These are phyloP conservation scores for Zostera marina DNA, from an alignment of 116 monocot genomes.

Conservation along the genomic window DNA sequence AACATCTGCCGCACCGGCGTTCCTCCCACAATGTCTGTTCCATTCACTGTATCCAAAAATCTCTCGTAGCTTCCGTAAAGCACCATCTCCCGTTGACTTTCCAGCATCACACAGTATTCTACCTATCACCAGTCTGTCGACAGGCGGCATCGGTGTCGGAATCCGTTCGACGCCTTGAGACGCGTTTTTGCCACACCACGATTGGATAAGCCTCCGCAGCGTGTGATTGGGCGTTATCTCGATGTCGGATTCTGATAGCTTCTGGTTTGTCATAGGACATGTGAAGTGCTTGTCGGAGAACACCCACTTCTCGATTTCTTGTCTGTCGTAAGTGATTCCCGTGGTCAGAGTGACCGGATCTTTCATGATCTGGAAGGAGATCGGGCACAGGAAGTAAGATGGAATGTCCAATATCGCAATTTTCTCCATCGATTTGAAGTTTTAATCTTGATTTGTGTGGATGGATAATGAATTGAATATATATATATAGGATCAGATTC, in stretches of 20 bases:
- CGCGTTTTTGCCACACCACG: conserved; percentile 64
- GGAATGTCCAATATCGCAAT: conserved; percentile 25
- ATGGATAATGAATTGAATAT: too few species aligned
- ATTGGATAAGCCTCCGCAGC: conserved; percentile 67
- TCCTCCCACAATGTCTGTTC: conserved; percentile 21
- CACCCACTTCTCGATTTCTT: conserved; percentile 69
- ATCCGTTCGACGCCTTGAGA: conserved; percentile 42
- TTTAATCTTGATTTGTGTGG: too few species aligned
- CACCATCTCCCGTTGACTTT: not conserved
- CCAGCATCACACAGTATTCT: conserved; percentile 17
- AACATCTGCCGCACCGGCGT: conserved; percentile 22
- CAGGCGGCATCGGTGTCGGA: conserved; percentile 55
- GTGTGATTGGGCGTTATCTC: conserved; percentile 76
- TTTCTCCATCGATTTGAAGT: not conserved
- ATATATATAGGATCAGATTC: too few species aligned
- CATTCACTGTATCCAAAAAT: conserved; percentile 39
- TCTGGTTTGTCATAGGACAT: conserved; percentile 55
- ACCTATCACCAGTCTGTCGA: conserved; percentile 21
- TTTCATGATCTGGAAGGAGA: conserved; percentile 63
- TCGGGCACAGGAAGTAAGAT: conserved; percentile 58
- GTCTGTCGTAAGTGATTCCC: conserved; percentile 85
- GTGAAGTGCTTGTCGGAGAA: conserved; percentile 10
- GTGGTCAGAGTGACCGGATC: conserved; percentile 73
- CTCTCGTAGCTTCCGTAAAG: conserved; percentile 10
- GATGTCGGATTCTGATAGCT: conserved; percentile 8